Conservation (phyloP, 2,329 filamentous ascomycete species). For the Diaporthe citriasiana region DNA sequence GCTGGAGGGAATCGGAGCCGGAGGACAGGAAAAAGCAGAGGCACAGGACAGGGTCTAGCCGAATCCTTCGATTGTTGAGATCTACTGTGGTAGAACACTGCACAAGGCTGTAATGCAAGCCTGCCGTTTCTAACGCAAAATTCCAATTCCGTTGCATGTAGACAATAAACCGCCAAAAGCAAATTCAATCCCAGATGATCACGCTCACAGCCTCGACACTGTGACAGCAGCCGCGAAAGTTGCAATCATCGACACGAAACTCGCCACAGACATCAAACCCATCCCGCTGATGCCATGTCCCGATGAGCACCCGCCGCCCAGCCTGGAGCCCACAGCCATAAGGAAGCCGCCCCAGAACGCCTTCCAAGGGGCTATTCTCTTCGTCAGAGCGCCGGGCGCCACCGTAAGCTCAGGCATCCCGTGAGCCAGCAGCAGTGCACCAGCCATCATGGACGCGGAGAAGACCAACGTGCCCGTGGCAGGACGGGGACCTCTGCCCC, state of each 20-base stretch:
- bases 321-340: slow-evolving; percentile 71
- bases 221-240: slow-evolving; percentile 61
- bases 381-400: slow-evolving; percentile 44
- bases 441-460: slow-evolving; percentile 63
- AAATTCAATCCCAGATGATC: background rate
- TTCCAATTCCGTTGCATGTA: background rate
- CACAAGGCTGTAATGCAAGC: background rate
- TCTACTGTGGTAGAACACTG: no score
- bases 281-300: slow-evolving; percentile 79
- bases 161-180: background rate
- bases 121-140: background rate
- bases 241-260: slow-evolving; percentile 71
- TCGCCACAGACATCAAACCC: slow-evolving; percentile 72
- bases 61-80: background rate
- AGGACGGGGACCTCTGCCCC: slow-evolving; percentile 48
- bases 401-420: slow-evolving; percentile 52
- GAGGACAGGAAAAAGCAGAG: background rate
- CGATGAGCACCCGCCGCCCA: slow-evolving; percentile 77
- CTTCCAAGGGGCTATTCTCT: slow-evolving; percentile 53
- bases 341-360: slow-evolving; percentile 68
- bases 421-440: slow-evolving; percentile 56
- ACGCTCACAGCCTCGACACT: slow-evolving; percentile 15
- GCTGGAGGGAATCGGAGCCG: background rate
- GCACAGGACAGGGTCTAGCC: background rate
- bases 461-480: slow-evolving; percentile 64